Evolutionary conservation across 2,329 filamentous ascomycete genomes (phyloP), one percentile per base, ranked within the genome.

Genomic region (Stagonosporopsis rhizophila): DNA sequence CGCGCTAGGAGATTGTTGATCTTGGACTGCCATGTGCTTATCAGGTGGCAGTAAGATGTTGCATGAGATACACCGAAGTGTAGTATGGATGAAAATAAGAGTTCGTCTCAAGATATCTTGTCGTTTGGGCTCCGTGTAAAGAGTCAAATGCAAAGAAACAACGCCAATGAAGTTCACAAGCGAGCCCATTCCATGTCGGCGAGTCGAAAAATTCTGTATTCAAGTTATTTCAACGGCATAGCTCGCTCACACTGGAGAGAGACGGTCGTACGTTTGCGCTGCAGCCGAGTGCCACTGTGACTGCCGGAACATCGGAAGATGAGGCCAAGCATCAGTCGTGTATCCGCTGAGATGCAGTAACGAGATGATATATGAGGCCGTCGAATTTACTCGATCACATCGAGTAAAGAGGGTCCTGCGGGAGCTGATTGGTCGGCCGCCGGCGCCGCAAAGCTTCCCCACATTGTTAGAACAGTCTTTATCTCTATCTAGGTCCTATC

Each of bases 371-470:
- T 62, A 62, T 47, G 47, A 30, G 39, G 47, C 52, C 42, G 56
- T 34, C 51, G 42, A 17, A 42, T 59, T 70, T 71, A 71, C 66
- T 69, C 66, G 64, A 71, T 70, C 37, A 12, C 44, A 71, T 70
- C 61, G 68, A 69, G 67, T 70, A 68, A 70, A 60, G 34, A 44
- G 49, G 52, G 41, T 44, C 52, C 9, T 53, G 44, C 34, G 42
- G 34, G 25, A 39, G 35, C 48, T 69, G 44, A 68, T 55, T 64
- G 64, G 68, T 46, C 44, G 68, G 44, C 44, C 19, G 27, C 35
- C 54, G 48, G 42, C 52, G 34, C 45, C 56, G 47, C 44, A 48
- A 32, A 12, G 27, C 23, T 53, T 64, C 64, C 67, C 68, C 67
- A 69, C 67, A 69, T 44, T 44, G 17, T 19, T n/a, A 19, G n/a